These are phyloP conservation scores for Ogataea methylovora DNA, from an alignment of 805 yeast species.

Conservation along the genomic window DNA sequence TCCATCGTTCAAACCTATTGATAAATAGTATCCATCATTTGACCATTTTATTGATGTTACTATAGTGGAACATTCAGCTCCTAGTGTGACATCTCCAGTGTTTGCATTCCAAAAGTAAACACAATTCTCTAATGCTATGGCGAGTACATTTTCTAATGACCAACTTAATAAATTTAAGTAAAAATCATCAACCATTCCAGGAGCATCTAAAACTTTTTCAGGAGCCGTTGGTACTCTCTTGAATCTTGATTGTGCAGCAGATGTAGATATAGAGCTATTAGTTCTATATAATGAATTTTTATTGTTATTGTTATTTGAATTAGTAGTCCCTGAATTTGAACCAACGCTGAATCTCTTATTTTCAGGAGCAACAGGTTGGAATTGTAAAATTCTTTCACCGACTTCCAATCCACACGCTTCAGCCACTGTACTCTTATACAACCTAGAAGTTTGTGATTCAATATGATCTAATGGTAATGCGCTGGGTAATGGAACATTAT, in stretches of 20 bases:
- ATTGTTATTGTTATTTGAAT: constrained; percentile 7
- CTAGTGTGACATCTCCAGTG: constrained; percentile 65
- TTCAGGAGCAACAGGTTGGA: constrained; percentile 81
- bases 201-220: constrained; percentile 91
- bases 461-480: constrained; percentile 31
- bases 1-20: constrained; percentile 82
- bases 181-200: constrained; percentile 89
- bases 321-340: no score
- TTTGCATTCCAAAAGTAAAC: constrained; percentile 92
- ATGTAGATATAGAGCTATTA: constrained; percentile 24
- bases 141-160: constrained; percentile 76
- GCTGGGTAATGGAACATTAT: constrained; percentile 21
- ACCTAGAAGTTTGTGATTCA: constrained; percentile 43
- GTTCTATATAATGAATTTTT: constrained; percentile 12
- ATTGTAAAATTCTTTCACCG: constrained; percentile 76
- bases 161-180: constrained; percentile 81
- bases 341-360: constrained; percentile 16
- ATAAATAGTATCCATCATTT: constrained; percentile 77
- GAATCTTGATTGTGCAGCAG: constrained; percentile 56
- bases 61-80: constrained; percentile 47
- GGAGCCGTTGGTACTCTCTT: constrained; percentile 83
- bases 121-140: constrained; percentile 77
- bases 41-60: constrained; percentile 85
- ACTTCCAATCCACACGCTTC: constrained; percentile 88
- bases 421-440: constrained; percentile 78